A percentile compares a stretch with the other conserved stretches of the same genome.
Evolutionary conservation across 192 early-diverging fungal species (phyloP).

Genomic region (Dimargaris verticillata): DNA sequence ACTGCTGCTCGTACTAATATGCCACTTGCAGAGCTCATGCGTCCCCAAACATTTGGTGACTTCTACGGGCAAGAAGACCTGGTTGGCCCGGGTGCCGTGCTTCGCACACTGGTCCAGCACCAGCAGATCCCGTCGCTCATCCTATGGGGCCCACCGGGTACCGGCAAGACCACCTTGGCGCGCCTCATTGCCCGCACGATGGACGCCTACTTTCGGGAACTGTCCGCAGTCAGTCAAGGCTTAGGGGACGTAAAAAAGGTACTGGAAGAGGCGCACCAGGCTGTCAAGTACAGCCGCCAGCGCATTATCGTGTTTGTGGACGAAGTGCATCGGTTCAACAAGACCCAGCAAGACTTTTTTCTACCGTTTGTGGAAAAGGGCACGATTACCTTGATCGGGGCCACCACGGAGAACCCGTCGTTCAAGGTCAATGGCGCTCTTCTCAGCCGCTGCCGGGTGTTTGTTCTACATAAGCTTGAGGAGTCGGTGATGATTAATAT

Average conservation of each 20-base stretch:
- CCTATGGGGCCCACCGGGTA: constrained; percentile 51
- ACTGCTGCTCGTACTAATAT: constrained; percentile 14
- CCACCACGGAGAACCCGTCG: constrained; percentile 70
- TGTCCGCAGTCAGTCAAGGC: constrained; percentile 38
- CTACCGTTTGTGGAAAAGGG: constrained; percentile 64
- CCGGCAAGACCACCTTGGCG: constrained; percentile 45
- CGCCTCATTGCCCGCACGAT: constrained; percentile 32
- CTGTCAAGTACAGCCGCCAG: constrained; percentile 32
- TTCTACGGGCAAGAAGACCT: constrained; percentile 59
- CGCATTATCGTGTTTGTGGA: constrained; percentile 69
- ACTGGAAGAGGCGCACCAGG: constrained; percentile 49
- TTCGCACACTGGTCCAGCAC: constrained; percentile 44
- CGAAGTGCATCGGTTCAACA: constrained; percentile 82
- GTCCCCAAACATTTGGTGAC: constrained; percentile 33
- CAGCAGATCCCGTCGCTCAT: constrained; percentile 60
- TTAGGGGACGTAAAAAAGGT: constrained; percentile 44
- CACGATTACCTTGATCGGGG: constrained; percentile 47
- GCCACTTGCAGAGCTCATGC: constrained; percentile 26
- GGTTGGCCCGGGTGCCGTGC: constrained; percentile 41
- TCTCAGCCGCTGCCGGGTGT: constrained; percentile 62
- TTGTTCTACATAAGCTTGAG: constrained; percentile 49
- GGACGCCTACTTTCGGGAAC: constrained; percentile 24
- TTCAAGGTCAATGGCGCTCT: constrained; percentile 72
- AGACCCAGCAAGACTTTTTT: constrained; percentile 76
- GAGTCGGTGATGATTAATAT: constrained; percentile 42